Conservation (phyloP, 495 filamentous ascomycete genomes). For the Aspergillus bridgeri region DNA sequence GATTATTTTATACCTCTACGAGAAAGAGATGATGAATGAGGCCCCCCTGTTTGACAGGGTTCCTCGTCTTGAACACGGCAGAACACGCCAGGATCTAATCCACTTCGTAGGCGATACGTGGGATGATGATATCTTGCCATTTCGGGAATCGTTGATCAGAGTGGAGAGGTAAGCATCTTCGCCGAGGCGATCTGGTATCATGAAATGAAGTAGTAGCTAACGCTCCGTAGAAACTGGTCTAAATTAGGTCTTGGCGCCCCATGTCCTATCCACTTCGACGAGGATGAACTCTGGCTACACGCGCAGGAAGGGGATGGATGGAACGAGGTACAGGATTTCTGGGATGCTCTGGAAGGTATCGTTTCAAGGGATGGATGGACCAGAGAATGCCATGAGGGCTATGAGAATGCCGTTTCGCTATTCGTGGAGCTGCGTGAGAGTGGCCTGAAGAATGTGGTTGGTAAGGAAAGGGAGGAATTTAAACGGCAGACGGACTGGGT, state of each 20-base stretch:
- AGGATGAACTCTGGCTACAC: constrained; percentile 23
- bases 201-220: too few species aligned
- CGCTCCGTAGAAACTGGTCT: constrained; percentile 22
- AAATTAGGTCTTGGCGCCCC: constrained; percentile 21
- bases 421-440: constrained; percentile 17
- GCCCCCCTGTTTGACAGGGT: constrained; percentile 15
- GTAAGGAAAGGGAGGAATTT: constrained; percentile 20
- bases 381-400: constrained; percentile 9
- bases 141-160: constrained; percentile 24
- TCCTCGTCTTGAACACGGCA: constrained; percentile 8
- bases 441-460: constrained; percentile 16
- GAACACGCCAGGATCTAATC: constrained; percentile 17
- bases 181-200: too few species aligned
- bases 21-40: constrained; percentile 22
- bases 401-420: constrained; percentile 15
- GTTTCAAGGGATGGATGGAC: constrained; percentile 26
- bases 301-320: constrained; percentile 23
- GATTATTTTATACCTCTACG: constrained; percentile 24
- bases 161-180: constrained; percentile 24
- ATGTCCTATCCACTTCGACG: constrained; percentile 26
- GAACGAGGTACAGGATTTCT: constrained; percentile 27
- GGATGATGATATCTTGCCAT: constrained; percentile 28
- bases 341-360: constrained; percentile 17
- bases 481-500: constrained; percentile 21
- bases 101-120: constrained; percentile 24